A percentile compares a stretch with the other conserved stretches of the same genome.
Conservation (phyloP, 805 yeast genomes). For the Starmerella asiatica region DNA sequence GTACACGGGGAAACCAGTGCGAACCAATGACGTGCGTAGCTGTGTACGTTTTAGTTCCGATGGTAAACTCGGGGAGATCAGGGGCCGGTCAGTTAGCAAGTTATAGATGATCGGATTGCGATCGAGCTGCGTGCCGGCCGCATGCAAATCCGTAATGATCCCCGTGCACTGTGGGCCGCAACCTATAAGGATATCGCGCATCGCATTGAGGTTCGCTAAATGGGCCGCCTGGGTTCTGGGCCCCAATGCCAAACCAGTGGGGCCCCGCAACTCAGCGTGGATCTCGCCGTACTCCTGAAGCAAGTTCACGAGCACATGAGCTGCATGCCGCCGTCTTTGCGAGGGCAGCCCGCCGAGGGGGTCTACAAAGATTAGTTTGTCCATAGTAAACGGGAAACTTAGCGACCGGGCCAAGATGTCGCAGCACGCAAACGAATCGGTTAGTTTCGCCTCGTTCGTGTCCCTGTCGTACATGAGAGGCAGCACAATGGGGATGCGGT, state of each 20-base stretch:
- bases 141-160: conserved; percentile 67
- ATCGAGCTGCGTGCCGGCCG: conserved; percentile 42
- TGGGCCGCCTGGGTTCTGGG: conserved; percentile 34
- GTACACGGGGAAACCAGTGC: conserved; percentile 55
- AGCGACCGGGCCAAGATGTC: conserved; percentile 30
- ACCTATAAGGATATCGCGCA: conserved; percentile 42
- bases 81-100: conserved; percentile 78
- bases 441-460: conserved; percentile 30
- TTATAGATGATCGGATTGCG: conserved; percentile 83
- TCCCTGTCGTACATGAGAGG: conserved; percentile 57
- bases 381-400: conserved; percentile 34
- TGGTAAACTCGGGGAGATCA: conserved; percentile 83
- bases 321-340: conserved; percentile 57
- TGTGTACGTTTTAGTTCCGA: conserved; percentile 41
- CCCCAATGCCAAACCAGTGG: conserved; percentile 21
- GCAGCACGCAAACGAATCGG: conserved; percentile 32
- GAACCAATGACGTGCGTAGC: conserved; percentile 62
- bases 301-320: conserved; percentile 73
- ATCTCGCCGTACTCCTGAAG: conserved; percentile 67
- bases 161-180: conserved; percentile 58
- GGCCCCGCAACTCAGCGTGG: conserved; percentile 40
- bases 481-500: conserved; percentile 37
- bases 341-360: conserved; percentile 86
- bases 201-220: conserved; percentile 48
- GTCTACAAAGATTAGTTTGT: conserved; percentile 70